Evolutionary conservation across 1,139 yeast species (phyloP).

Genomic region (Candida tropicalis): DNA sequence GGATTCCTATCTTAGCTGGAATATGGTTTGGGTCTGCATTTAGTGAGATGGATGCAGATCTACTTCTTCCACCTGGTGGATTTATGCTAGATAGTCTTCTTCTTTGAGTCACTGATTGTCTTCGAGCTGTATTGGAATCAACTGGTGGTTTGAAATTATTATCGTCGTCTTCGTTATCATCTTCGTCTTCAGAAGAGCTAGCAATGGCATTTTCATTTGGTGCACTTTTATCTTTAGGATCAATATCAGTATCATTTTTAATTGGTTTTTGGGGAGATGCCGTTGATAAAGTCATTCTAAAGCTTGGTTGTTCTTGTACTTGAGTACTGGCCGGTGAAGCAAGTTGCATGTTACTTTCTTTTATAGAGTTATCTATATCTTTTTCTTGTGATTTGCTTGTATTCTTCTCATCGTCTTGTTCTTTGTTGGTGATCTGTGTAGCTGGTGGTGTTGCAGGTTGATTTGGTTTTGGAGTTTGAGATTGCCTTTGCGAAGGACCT

Average conservation of each 20-base stretch:
- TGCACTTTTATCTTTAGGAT: slow-evolving; percentile 30
- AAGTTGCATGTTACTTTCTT: slow-evolving; percentile 1
- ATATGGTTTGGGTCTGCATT: slow-evolving; percentile 16
- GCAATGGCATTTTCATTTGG: slow-evolving; percentile 9
- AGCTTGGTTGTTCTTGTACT: slow-evolving; percentile 4
- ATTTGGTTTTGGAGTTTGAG: slow-evolving; percentile 21
- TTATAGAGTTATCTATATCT: not conserved
- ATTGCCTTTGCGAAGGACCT: slow-evolving; percentile 16
- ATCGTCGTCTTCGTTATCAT: slow-evolving; percentile 24
- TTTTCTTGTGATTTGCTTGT: not conserved
- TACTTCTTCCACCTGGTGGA: slow-evolving; percentile 27
- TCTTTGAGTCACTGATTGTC: slow-evolving; percentile 35
- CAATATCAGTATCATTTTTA: slow-evolving; percentile 26
- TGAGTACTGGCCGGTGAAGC: slow-evolving; percentile 10
- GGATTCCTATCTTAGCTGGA: slow-evolving; percentile 44
- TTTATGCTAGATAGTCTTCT: slow-evolving; percentile 43
- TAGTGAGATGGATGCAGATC: slow-evolving; percentile 32
- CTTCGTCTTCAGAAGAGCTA: slow-evolving; percentile 18
- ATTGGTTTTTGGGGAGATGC: slow-evolving; percentile 6
- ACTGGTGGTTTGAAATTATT: slow-evolving; percentile 34
- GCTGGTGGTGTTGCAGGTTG: slow-evolving; percentile 23
- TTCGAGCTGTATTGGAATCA: slow-evolving; percentile 20
- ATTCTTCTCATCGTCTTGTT: not conserved
- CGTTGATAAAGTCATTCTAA: slow-evolving; percentile 11
- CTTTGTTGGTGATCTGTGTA: slow-evolving; percentile 11